A percentile compares a stretch with the other conserved stretches of the same genome.
Conservation (phyloP, 768 basidiomycete genomes). For the Dacryopinax spathularia region DNA sequence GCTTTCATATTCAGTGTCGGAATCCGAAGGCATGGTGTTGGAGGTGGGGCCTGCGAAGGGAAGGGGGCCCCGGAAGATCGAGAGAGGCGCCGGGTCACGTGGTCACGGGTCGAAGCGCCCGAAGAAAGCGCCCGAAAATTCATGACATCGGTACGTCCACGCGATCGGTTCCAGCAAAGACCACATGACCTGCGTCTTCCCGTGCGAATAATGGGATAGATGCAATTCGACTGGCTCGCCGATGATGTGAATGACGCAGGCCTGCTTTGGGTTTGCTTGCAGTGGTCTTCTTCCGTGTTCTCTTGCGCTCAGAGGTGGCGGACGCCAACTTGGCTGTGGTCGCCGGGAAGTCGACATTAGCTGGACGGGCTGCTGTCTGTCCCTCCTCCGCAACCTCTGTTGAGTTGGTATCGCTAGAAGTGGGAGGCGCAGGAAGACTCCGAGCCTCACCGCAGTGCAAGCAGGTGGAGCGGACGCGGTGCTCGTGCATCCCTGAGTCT, state of each 20-base stretch:
- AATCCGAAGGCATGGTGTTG: background rate
- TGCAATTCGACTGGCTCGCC: conserved; percentile 26
- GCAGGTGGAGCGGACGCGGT: conserved; percentile 47
- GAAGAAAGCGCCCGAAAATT: background rate
- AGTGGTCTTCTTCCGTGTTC: too few relatives aligned
- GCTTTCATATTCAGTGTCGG: background rate
- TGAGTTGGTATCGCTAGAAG: too few relatives aligned
- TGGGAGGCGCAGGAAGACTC: conserved; percentile 53
- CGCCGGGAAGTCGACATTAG: too few relatives aligned
- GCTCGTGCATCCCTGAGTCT: conserved; percentile 38
- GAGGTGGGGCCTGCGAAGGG: background rate
- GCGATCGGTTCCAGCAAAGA: conserved; percentile 48
- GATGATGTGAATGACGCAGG: background rate
- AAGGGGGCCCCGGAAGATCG: background rate
- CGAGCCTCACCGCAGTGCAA: conserved; percentile 41
- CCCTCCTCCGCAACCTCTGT: conserved; percentile 8
- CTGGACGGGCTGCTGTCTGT: background rate
- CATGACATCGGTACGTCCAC: background rate
- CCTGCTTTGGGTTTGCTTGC: background rate
- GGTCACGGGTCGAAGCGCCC: too few relatives aligned
- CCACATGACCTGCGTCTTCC: conserved; percentile 43
- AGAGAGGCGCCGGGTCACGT: too few relatives aligned
- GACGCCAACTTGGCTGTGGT: too few relatives aligned
- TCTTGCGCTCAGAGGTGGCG: too few relatives aligned
- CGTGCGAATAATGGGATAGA: conserved; percentile 48